These are phyloP conservation scores for Sporobolomyces phaffii DNA, from an alignment of 768 basidiomycete species.

Conservation along the genomic window DNA sequence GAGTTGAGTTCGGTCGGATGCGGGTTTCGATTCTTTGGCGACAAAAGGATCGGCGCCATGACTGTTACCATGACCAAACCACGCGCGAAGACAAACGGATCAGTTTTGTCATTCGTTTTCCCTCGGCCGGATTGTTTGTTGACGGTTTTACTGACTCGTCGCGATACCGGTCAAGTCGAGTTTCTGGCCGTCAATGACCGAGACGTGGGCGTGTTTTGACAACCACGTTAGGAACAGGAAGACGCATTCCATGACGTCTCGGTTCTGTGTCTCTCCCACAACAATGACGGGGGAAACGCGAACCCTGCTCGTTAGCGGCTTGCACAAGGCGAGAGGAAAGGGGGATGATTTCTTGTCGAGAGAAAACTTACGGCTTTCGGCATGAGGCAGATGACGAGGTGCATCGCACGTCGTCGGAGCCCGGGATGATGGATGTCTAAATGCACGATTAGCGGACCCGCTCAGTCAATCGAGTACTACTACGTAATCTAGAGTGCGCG, in stretches of 20 bases:
- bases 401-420: slow-evolving; percentile 20
- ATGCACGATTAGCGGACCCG: too few relatives aligned
- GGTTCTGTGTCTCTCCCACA: background rate
- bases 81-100: too few relatives aligned
- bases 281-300: background rate
- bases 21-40: slow-evolving; percentile 13
- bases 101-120: too few relatives aligned
- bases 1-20: slow-evolving; percentile 9
- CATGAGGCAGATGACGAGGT: slow-evolving; percentile 34
- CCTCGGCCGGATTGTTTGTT: too few relatives aligned
- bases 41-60: slow-evolving; percentile 28
- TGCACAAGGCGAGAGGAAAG: background rate
- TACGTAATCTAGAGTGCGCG: background rate
- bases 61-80: too few relatives aligned
- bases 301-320: too few relatives aligned
- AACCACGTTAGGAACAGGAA: slow-evolving; percentile 33
- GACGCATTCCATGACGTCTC: slow-evolving; percentile 31
- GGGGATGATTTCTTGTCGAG: too few relatives aligned
- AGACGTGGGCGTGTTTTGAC: slow-evolving; percentile 15
- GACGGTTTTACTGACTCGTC: slow-evolving; percentile 8
- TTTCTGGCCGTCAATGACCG: slow-evolving; percentile 15
- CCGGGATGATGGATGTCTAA: slow-evolving; percentile 26
- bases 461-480: too few relatives aligned
- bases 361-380: slow-evolving; percentile 13
- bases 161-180: slow-evolving; percentile 23